Evolutionary conservation across 2,329 filamentous ascomycete species (phyloP).

Genomic region (Trichoderma afroharzianum): DNA sequence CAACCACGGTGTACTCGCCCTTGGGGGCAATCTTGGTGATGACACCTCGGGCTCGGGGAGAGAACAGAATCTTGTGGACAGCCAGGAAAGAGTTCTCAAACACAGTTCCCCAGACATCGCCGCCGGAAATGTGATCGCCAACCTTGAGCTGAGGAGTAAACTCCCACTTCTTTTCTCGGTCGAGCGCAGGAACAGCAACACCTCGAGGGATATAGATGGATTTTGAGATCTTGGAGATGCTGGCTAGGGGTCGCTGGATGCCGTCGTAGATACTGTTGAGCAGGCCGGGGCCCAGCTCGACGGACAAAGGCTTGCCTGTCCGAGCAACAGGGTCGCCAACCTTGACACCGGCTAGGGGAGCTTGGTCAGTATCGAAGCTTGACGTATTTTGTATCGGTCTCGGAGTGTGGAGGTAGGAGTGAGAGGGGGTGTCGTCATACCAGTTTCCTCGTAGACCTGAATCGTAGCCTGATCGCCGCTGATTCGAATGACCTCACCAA

Average conservation of each 20-base stretch:
- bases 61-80: slow-evolving; percentile 89
- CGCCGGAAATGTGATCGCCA: slow-evolving; percentile 93
- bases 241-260: slow-evolving; percentile 90
- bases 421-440: slow-evolving; percentile 47
- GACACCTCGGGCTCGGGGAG: slow-evolving; percentile 82
- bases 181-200: slow-evolving; percentile 80
- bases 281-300: slow-evolving; percentile 93
- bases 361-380: slow-evolving; percentile 1
- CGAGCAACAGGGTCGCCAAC: slow-evolving; percentile 89
- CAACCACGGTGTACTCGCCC: slow-evolving; percentile 88
- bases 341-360: slow-evolving; percentile 74
- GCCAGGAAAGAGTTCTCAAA: slow-evolving; percentile 94
- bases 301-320: slow-evolving; percentile 93
- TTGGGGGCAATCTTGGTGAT: slow-evolving; percentile 88
- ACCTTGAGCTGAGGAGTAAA: slow-evolving; percentile 90
- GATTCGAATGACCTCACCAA: slow-evolving; percentile 98
- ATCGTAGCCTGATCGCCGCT: slow-evolving; percentile 93
- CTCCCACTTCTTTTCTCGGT: slow-evolving; percentile 93
- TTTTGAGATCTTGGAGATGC: slow-evolving; percentile 71
- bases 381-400: background rate
- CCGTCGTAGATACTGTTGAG: slow-evolving; percentile 99
- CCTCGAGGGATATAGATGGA: slow-evolving; percentile 98
- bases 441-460: slow-evolving; percentile 98
- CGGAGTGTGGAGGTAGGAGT: background rate
- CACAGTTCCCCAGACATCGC: slow-evolving; percentile 92